Conservation (phyloP, 129 eudicot genomes). For the Mikania micrantha region DNA sequence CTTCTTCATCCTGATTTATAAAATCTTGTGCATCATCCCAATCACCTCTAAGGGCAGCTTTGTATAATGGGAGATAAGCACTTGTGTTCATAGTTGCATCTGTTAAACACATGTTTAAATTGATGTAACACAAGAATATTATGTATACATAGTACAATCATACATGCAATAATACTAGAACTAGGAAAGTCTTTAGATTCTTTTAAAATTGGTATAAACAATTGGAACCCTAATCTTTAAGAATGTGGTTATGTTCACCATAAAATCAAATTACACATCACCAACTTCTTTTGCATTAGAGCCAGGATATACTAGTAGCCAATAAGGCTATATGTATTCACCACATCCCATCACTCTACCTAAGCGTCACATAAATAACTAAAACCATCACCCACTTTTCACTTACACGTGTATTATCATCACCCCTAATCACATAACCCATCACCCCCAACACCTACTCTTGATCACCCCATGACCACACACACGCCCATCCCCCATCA, state of each 20-base stretch:
- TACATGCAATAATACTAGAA: background rate
- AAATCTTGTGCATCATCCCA: constrained; percentile 32
- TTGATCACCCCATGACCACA: too few relatives aligned
- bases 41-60: constrained; percentile 42
- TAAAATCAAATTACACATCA: background rate
- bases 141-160: background rate
- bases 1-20: constrained; percentile 22
- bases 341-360: too few relatives aligned
- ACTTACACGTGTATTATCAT: too few relatives aligned
- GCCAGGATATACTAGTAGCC: background rate
- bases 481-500: too few relatives aligned
- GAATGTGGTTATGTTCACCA: background rate
- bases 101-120: constrained; percentile 15
- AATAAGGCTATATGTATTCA: too few relatives aligned
- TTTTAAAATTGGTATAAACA: background rate
- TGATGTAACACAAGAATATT: background rate
- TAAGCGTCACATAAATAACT: too few relatives aligned
- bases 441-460: too few relatives aligned
- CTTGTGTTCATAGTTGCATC: constrained; percentile 19
- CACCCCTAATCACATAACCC: too few relatives aligned
- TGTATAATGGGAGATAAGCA: constrained; percentile 29
- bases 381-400: too few relatives aligned
- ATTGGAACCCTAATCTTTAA: background rate
- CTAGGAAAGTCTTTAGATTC: background rate
- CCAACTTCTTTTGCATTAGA: background rate